phyloP scores from a whole-genome alignment of 371 early-diverging fungal genomes.

The Cokeromyces recurvatus region DNA sequence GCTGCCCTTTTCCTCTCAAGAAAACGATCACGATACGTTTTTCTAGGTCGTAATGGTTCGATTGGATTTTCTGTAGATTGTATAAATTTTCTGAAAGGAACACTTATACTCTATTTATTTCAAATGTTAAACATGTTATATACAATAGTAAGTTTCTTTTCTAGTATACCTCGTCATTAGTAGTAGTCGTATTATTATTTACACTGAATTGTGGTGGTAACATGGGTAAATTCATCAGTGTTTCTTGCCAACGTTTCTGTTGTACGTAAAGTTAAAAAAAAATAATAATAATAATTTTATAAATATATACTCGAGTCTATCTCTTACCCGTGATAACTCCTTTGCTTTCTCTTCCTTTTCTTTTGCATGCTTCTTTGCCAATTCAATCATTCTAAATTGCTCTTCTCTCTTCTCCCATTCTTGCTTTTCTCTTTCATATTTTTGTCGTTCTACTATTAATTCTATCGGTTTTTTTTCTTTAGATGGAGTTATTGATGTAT shows the following conservation, averaged over 20 bases:
- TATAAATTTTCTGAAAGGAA: too few species aligned
- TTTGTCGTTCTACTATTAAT: background rate
- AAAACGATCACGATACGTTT: too few species aligned
- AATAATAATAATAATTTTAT: background rate
- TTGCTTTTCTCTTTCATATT: conserved; percentile 10
- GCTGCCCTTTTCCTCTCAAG: too few species aligned
- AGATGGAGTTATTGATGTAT: too few species aligned
- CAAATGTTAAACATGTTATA: too few species aligned
- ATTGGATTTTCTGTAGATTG: too few species aligned
- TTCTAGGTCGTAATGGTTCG: too few species aligned
- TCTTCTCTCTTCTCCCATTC: conserved; percentile 16
- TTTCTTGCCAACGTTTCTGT: background rate
- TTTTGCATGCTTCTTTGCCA: conserved; percentile 4
- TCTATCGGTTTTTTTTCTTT: background rate
- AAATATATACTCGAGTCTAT: conserved; percentile 5
- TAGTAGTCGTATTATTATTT: too few species aligned
- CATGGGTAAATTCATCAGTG: background rate
- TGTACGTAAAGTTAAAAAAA: too few species aligned
- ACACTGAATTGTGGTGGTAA: background rate
- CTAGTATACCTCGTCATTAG: too few species aligned
- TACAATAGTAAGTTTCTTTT: too few species aligned
- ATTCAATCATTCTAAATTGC: conserved; percentile 4
- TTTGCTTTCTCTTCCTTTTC: conserved; percentile 10
- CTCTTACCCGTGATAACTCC: background rate
- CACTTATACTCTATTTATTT: too few species aligned